Percentiles rank a stretch among this genome's conserved stretches.
phyloP scores from a whole-genome alignment of 805 yeast genomes.

The Candida tibetensis region DNA sequence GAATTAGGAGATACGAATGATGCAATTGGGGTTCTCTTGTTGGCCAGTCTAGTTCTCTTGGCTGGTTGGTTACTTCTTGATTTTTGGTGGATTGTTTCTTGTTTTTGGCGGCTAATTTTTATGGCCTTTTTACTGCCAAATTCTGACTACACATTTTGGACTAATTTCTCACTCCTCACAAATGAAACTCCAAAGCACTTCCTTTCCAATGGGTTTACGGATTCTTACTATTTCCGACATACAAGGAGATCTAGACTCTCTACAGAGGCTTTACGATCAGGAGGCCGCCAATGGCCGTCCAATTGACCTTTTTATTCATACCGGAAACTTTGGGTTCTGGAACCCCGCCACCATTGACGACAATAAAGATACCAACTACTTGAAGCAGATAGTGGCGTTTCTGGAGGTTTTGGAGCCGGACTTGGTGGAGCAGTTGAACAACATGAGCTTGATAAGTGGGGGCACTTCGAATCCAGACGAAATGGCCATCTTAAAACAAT shows the following conservation, averaged over 20 bases:
- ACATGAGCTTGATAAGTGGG: slow-evolving; percentile 23
- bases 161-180: too few relatives aligned
- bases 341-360: slow-evolving; percentile 51
- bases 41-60: too few relatives aligned
- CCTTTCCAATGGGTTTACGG: too few relatives aligned
- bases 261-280: slow-evolving; percentile 13
- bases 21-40: too few relatives aligned
- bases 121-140: too few relatives aligned
- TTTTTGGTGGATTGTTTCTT: too few relatives aligned
- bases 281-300: slow-evolving; percentile 9
- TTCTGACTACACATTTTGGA: too few relatives aligned
- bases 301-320: slow-evolving; percentile 21
- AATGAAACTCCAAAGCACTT: too few relatives aligned
- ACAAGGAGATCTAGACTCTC: slow-evolving; percentile 26
- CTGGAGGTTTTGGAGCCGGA: slow-evolving; percentile 54
- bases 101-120: too few relatives aligned
- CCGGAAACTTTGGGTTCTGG: slow-evolving; percentile 54
- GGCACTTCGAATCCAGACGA: slow-evolving; percentile 1
- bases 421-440: slow-evolving; percentile 49
- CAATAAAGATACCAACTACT: slow-evolving; percentile 52
- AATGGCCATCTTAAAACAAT: slow-evolving; percentile 6
- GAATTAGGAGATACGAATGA: too few relatives aligned
- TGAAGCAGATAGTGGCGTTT: slow-evolving; percentile 65
- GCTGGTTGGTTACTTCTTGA: too few relatives aligned
- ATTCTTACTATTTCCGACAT: slow-evolving; percentile 25